phyloP scores from a whole-genome alignment of 495 filamentous ascomycete genomes.

The Aspergillus nanangensis region DNA sequence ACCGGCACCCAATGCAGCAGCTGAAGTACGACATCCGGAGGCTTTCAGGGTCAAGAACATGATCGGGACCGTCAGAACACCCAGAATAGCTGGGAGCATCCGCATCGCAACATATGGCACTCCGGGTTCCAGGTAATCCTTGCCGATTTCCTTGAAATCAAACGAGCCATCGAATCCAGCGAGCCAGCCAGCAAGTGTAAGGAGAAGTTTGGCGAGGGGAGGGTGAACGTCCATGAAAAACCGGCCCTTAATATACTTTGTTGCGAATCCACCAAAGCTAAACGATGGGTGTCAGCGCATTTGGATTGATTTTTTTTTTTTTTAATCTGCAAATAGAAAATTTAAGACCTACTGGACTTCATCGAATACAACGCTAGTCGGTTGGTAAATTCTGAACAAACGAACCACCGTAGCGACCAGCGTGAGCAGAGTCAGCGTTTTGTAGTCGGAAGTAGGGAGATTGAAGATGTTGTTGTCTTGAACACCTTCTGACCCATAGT shows the following conservation, averaged over 20 bases:
- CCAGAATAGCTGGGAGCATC: constrained; percentile 82
- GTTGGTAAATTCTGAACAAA: constrained; percentile 93
- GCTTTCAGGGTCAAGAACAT: constrained; percentile 96
- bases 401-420: constrained; percentile 74
- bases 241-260: constrained; percentile 95
- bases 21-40: constrained; percentile 79
- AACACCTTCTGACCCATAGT: constrained; percentile 50
- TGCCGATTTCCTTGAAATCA: constrained; percentile 99
- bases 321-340: not conserved
- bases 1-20: constrained; percentile 74
- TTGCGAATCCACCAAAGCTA: constrained; percentile 95
- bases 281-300: constrained; percentile 5
- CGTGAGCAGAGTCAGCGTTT: constrained; percentile 66
- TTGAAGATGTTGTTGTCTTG: constrained; percentile 49
- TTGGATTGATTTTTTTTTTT: not conserved
- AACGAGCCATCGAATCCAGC: constrained; percentile 94
- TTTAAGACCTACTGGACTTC: constrained; percentile 83
- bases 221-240: constrained; percentile 99
- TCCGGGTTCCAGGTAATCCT: constrained; percentile 90
- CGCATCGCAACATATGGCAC: constrained; percentile 99
- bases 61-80: constrained; percentile 78
- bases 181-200: constrained; percentile 91
- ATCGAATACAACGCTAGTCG: constrained; percentile 94
- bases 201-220: constrained; percentile 91
- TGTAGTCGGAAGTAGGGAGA: constrained; percentile 76